These are phyloP conservation scores for Syzygium malaccense DNA, from an alignment of 441 rosid species.

Conservation along the genomic window DNA sequence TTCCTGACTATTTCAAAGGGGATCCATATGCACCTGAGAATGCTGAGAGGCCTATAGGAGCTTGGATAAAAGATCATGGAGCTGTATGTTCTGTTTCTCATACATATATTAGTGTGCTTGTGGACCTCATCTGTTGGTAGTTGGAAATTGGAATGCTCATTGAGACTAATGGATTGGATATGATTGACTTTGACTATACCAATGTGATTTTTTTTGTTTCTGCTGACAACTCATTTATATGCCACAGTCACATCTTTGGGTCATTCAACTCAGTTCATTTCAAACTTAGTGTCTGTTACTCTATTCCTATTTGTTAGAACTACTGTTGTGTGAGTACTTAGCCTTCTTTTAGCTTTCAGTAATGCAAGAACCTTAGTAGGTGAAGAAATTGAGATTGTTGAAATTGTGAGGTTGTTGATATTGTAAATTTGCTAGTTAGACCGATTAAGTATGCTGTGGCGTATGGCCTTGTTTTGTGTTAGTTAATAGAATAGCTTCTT, in stretches of 20 bases:
- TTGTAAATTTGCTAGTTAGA: neutral
- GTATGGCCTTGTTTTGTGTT: neutral
- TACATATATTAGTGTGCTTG: neutral
- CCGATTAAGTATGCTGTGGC: neutral
- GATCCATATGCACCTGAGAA: slow-evolving; percentile 10
- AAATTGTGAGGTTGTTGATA: neutral
- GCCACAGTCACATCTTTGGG: neutral
- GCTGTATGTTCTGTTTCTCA: slow-evolving; percentile 1
- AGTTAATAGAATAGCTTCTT: too few relatives aligned
- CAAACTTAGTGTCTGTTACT: neutral
- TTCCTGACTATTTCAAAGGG: slow-evolving; percentile 7
- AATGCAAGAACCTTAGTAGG: neutral
- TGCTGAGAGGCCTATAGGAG: slow-evolving; percentile 10
- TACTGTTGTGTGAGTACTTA: neutral
- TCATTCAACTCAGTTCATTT: neutral
- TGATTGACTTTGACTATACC: neutral
- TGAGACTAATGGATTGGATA: neutral
- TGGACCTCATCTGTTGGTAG: neutral
- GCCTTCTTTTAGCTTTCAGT: neutral
- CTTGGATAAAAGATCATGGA: slow-evolving; percentile 15
- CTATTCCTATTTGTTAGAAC: neutral
- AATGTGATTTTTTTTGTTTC: neutral
- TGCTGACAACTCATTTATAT: neutral
- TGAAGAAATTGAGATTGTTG: neutral
- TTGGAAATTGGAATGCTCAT: neutral